Evolutionary conservation across 805 yeast species (phyloP).

Genomic region (Sugiyamaella americana): DNA sequence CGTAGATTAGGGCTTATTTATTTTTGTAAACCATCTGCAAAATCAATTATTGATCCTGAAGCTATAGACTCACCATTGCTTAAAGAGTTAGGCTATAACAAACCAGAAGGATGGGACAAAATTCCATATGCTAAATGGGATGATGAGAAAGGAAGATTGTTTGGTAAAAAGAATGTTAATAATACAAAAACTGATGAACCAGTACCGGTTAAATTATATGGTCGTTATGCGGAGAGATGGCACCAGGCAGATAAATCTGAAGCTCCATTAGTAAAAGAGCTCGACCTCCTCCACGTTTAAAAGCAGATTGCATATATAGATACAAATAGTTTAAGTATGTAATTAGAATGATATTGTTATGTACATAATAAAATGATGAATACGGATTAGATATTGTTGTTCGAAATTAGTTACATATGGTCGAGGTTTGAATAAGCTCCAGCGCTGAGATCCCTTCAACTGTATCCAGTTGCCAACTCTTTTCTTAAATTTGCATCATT

Average conservation of each 20-base stretch:
- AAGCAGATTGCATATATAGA: too few relatives aligned
- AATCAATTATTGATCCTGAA: slow-evolving; percentile 40
- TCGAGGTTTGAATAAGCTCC: too few relatives aligned
- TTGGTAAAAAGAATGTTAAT: slow-evolving; percentile 38
- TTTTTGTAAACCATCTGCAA: slow-evolving; percentile 37
- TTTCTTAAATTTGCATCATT: too few relatives aligned
- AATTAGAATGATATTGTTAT: too few relatives aligned
- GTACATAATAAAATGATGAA: too few relatives aligned
- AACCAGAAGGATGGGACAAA: slow-evolving; percentile 33
- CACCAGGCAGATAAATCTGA: slow-evolving; percentile 26
- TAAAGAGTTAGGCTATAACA: slow-evolving; percentile 30
- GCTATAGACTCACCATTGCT: slow-evolving; percentile 36
- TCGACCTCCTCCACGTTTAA: too few relatives aligned
- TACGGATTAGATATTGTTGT: too few relatives aligned
- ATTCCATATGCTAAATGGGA: slow-evolving; percentile 41
- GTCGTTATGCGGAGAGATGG: slow-evolving; percentile 42
- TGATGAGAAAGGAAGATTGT: slow-evolving; percentile 41
- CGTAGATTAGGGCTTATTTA: slow-evolving; percentile 39
- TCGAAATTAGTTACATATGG: too few relatives aligned
- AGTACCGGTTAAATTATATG: slow-evolving; percentile 35
- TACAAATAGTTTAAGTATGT: too few relatives aligned
- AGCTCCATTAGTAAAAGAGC: neutral
- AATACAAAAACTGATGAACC: slow-evolving; percentile 36
- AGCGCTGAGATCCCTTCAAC: too few relatives aligned
- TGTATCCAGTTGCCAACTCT: too few relatives aligned